Percentiles rank a stretch among this genome's conserved stretches.
These are phyloP conservation scores for Cladosporium sphaerospermum DNA, from an alignment of 2,329 filamentous ascomycete genomes.

Conservation along the genomic window DNA sequence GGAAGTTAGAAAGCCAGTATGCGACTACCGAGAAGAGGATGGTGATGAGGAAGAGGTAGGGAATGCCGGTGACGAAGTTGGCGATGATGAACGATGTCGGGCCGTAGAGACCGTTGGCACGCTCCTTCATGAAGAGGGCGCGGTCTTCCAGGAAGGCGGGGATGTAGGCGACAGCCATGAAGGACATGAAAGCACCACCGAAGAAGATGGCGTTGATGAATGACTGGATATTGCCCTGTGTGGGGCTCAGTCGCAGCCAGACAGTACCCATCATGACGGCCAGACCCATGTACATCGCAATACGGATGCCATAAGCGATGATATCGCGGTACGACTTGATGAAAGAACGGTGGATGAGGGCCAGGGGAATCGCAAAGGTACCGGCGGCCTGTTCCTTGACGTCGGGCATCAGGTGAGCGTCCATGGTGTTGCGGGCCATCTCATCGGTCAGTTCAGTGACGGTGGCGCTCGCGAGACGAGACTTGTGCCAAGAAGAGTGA, in stretches of 20 bases:
- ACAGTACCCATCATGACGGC: slow-evolving; percentile 86
- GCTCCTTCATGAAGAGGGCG: slow-evolving; percentile 66
- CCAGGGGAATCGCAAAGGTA: slow-evolving; percentile 48
- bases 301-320: slow-evolving; percentile 73
- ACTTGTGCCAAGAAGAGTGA: slow-evolving; percentile 51
- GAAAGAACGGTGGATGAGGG: slow-evolving; percentile 69
- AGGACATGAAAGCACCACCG: slow-evolving; percentile 47
- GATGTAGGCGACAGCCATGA: slow-evolving; percentile 67
- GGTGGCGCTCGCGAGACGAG: slow-evolving; percentile 35
- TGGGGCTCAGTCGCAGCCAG: slow-evolving; percentile 64
- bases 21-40: slow-evolving; percentile 67
- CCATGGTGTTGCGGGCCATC: slow-evolving; percentile 30
- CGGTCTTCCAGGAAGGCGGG: slow-evolving; percentile 77
- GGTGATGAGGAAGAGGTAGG: slow-evolving; percentile 73
- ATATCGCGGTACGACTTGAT: slow-evolving; percentile 82
- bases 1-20: slow-evolving; percentile 78
- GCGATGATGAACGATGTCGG: slow-evolving; percentile 65
- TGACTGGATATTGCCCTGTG: slow-evolving; percentile 69
- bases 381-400: slow-evolving; percentile 36
- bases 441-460: slow-evolving; percentile 29
- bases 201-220: slow-evolving; percentile 72
- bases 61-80: slow-evolving; percentile 77
- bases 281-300: slow-evolving; percentile 75
- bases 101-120: slow-evolving; percentile 74
- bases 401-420: slow-evolving; percentile 25